Evolutionary conservation across 2,329 filamentous ascomycete genomes (phyloP).

Genomic region (Ascochyta lentis): DNA sequence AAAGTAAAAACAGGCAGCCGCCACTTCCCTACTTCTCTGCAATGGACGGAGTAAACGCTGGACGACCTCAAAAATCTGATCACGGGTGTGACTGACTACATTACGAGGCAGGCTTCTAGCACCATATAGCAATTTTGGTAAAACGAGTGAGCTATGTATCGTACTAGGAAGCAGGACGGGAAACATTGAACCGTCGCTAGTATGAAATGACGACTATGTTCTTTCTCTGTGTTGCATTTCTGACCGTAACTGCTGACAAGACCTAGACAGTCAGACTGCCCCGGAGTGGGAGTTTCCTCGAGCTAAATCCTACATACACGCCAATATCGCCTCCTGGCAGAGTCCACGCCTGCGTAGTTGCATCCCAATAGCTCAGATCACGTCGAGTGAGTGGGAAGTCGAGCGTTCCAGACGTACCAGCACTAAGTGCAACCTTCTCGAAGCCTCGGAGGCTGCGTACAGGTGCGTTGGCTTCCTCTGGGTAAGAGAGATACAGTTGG

Average conservation of each 20-base stretch:
- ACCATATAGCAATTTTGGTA: too few species aligned
- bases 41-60: too few species aligned
- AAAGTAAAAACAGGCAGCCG: too few species aligned
- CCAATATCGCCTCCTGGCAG: constrained; percentile 33
- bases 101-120: too few species aligned
- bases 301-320: constrained; percentile 39
- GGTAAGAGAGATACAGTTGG: constrained; percentile 64
- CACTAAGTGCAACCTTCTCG: constrained; percentile 55
- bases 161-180: too few species aligned
- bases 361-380: constrained; percentile 60
- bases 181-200: too few species aligned
- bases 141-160: too few species aligned
- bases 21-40: too few species aligned
- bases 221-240: too few species aligned
- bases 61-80: too few species aligned
- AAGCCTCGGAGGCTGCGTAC: constrained; percentile 55
- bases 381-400: constrained; percentile 57
- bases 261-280: background rate
- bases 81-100: too few species aligned
- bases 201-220: background rate
- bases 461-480: constrained; percentile 35
- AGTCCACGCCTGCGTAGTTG: constrained; percentile 53
- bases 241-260: too few species aligned
- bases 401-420: constrained; percentile 52
- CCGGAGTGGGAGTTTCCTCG: constrained; percentile 24